Conservation (phyloP, 164 flowering plant species). For the Piper longum region DNA sequence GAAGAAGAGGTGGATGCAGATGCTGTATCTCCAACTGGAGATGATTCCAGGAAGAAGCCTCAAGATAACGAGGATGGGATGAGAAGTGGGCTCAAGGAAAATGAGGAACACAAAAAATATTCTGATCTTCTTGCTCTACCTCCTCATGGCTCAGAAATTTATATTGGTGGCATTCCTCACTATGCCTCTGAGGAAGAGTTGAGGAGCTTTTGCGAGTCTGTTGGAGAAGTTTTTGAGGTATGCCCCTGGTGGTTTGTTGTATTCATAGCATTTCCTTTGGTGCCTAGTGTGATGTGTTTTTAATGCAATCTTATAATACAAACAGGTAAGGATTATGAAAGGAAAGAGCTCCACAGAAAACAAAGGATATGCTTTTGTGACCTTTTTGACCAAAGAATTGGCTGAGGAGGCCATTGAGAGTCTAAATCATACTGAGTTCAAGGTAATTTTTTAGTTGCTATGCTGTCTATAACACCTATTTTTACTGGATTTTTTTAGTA, state of each 20-base stretch:
- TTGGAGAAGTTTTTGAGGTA: constrained; percentile 86
- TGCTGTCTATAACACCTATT: background rate
- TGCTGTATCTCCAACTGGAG: constrained; percentile 10
- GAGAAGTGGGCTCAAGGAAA: constrained; percentile 22
- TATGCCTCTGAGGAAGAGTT: constrained; percentile 61
- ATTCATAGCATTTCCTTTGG: background rate
- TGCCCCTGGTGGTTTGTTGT: background rate
- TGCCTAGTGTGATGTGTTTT: background rate
- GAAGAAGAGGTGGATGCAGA: too few relatives aligned
- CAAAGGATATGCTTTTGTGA: constrained; percentile 84
- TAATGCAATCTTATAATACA: constrained; percentile 3
- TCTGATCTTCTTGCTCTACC: constrained; percentile 84
- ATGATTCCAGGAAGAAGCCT: constrained; percentile 11
- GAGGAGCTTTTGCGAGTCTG: constrained; percentile 43
- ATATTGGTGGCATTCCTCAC: constrained; percentile 62
- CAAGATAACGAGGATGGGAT: constrained; percentile 26
- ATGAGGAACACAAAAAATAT: constrained; percentile 43
- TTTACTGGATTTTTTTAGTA: background rate
- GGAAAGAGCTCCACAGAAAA: constrained; percentile 59
- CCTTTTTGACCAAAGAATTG: constrained; percentile 55
- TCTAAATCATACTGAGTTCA: constrained; percentile 49
- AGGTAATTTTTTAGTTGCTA: constrained; percentile 28
- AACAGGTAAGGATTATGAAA: constrained; percentile 71
- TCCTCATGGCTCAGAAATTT: constrained; percentile 90
- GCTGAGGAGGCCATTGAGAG: constrained; percentile 68